These are phyloP conservation scores for Sonneratia alba DNA, from an alignment of 345 rosid species.

Conservation along the genomic window DNA sequence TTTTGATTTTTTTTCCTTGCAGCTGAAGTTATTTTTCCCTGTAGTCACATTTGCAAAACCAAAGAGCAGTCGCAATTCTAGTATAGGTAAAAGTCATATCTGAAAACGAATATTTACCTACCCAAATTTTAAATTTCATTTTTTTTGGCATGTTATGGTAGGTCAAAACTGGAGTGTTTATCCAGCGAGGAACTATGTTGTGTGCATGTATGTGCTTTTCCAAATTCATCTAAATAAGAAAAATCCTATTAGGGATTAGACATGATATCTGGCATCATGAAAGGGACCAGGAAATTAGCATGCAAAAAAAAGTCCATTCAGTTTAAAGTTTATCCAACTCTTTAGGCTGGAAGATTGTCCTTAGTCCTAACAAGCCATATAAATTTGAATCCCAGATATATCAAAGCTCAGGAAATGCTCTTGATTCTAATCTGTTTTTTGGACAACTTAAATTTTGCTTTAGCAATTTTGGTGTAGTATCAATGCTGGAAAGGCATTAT, in stretches of 20 bases:
- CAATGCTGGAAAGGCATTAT: neutral
- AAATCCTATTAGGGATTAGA: neutral
- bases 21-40: slow-evolving; percentile 89
- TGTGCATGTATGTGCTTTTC: neutral
- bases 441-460: neutral
- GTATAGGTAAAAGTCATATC: slow-evolving; percentile 56
- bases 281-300: neutral
- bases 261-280: neutral
- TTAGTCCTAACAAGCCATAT: neutral
- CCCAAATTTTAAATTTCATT: neutral
- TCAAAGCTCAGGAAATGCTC: neutral
- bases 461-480: neutral
- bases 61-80: slow-evolving; percentile 97
- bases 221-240: too few relatives aligned
- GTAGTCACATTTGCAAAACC: slow-evolving; percentile 93
- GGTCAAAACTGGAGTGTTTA: neutral
- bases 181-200: neutral
- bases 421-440: too few relatives aligned
- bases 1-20: slow-evolving; percentile 20
- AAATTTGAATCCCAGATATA: neutral
- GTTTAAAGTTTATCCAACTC: neutral
- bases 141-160: neutral
- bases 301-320: neutral
- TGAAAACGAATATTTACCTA: neutral
- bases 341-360: neutral